Evolutionary conservation across 352 stramenopile species (phyloP).

Genomic region (Globisporangium viniferum): DNA sequence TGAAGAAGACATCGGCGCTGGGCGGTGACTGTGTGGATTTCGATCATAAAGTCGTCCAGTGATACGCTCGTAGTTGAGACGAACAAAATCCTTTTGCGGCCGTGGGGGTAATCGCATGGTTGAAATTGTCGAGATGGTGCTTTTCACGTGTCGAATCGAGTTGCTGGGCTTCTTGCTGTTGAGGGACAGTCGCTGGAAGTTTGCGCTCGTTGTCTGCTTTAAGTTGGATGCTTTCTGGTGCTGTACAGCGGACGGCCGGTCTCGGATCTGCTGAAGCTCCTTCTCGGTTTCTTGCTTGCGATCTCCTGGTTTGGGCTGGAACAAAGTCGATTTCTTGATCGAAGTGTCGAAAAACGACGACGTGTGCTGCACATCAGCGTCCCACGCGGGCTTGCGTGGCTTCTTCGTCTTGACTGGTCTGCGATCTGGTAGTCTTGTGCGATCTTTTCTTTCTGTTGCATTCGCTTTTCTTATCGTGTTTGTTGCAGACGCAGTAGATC

Average conservation of each 20-base stretch:
- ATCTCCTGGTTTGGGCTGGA: constrained; percentile 42
- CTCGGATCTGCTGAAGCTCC: constrained; percentile 13
- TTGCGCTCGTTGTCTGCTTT: constrained; percentile 14
- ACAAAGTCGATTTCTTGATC: constrained; percentile 52
- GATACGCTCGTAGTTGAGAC: constrained; percentile 52
- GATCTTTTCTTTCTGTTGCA: not conserved
- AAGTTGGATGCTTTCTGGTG: not conserved
- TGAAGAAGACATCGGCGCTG: not conserved
- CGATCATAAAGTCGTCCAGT: constrained; percentile 29
- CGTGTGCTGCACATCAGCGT: constrained; percentile 30
- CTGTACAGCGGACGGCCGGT: not conserved
- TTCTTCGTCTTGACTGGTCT: not conserved
- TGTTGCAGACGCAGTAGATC: not conserved
- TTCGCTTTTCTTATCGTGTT: not conserved
- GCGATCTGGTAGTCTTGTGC: not conserved
- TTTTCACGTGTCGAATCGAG: not conserved
- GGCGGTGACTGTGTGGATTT: not conserved
- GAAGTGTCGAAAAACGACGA: constrained; percentile 44
- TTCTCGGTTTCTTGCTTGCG: constrained; percentile 25
- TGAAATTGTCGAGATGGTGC: constrained; percentile 3
- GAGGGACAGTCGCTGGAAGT: constrained; percentile 6
- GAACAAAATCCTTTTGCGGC: constrained; percentile 49
- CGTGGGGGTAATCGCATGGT: constrained; percentile 13
- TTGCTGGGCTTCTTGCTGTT: constrained; percentile 10
- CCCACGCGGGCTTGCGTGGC: constrained; percentile 38